A percentile compares a stretch with the other conserved stretches of the same genome.
phyloP scores from a whole-genome alignment of 176 grass and related monocot species.

The Eragrostis curvula region DNA sequence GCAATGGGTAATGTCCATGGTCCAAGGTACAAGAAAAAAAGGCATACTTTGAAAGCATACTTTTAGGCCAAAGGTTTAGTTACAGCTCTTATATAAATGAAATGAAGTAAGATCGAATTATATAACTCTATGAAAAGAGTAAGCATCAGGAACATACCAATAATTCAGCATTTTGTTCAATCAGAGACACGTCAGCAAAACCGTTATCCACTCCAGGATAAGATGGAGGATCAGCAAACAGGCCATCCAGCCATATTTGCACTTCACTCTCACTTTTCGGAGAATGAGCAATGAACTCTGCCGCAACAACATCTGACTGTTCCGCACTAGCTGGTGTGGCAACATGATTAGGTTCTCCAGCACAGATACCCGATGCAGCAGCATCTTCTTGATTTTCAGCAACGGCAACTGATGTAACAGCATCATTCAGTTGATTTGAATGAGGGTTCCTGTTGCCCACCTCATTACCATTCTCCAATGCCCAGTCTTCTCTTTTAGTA shows the following conservation, averaged over 20 bases:
- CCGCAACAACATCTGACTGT: conserved; percentile 6
- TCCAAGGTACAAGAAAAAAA: not conserved
- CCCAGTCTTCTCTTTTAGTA: conserved; percentile 69
- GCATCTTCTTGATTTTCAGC: conserved; percentile 40
- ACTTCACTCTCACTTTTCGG: conserved; percentile 30
- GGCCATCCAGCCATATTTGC: conserved; percentile 45
- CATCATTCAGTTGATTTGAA: conserved; percentile 40
- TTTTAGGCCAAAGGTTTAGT: not conserved
- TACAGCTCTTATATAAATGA: not conserved
- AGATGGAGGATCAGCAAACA: conserved; percentile 52
- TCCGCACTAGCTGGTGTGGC: conserved; percentile 35
- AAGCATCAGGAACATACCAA: conserved; percentile 48
- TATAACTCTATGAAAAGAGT: not conserved
- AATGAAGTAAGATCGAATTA: conserved; percentile 5
- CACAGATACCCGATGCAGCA: conserved; percentile 14
- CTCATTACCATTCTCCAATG: conserved; percentile 42
- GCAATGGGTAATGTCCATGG: not conserved
- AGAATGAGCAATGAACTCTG: conserved; percentile 24
- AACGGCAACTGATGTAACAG: conserved; percentile 33
- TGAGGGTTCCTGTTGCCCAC: conserved; percentile 32
- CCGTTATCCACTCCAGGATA: conserved; percentile 11
- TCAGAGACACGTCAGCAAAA: conserved; percentile 3
- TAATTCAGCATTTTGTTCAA: conserved; percentile 50
- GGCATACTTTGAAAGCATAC: not conserved
- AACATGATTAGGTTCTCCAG: conserved; percentile 12